Base-by-base conservation (phyloP, 768 basidiomycete species). In the Lactifluus piperatus region DNA sequence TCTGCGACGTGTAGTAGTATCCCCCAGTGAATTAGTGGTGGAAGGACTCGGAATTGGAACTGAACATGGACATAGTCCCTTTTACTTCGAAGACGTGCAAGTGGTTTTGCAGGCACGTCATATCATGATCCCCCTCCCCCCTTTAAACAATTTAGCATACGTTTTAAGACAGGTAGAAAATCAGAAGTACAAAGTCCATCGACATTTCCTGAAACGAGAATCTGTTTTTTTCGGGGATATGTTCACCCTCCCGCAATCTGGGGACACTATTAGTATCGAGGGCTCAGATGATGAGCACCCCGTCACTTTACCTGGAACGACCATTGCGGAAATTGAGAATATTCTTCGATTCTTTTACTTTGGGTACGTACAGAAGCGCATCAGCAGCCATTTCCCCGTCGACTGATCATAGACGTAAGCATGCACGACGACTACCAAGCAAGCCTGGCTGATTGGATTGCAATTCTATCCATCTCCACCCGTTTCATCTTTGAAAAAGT, bases 141-240 rank as follows among this genome's bases (percentile, higher is more conserved):
- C 26, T 34, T 44, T 24, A 13, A 5, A 6, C 14, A 27, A 26
- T 14, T 29, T 51, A 32, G 51, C 18, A 14, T 22, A 26, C 11
- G 29, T 8, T 20, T 14, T 22, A 34, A 1, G 13, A 24, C 53
- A 68, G 67, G 60, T 65, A 13, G 66, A 58, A 16, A 27, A 49
- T 10, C n/a, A 54, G 5, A 52, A 55, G 11, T 67, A 64, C 59
- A 67, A 65, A 47, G 56, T 68, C 9, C 66, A 64, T 45, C 62
- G 64, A 9, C 51, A 60, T 53, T 60, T 57, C 36, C 57, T 68
- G 11, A 43, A 54, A 13, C 46, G 63, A 2, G 61, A 62, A 41
- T 67, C 68, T 11, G 48, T 44, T 7, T 54, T 64, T 27, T 68
- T 68, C 51, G 18, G 14, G 3, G 60, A 56, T 22, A 16, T 63